Evolutionary conservation across 2,329 filamentous ascomycete species (phyloP).

Genomic region (Tolypocladium tropicale): DNA sequence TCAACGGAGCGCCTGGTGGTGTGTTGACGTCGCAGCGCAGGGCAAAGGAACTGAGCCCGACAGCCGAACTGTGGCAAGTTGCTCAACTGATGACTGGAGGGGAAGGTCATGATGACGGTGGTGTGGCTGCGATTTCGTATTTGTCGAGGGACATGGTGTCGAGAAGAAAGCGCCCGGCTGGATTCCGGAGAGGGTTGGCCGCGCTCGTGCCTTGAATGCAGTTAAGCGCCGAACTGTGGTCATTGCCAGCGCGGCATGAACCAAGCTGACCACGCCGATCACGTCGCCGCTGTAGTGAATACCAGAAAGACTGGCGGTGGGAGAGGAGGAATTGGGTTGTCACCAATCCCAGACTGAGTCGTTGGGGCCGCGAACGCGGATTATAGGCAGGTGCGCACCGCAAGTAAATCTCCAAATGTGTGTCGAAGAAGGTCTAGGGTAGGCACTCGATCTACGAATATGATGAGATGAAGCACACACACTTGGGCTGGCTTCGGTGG

Average conservation of each 20-base stretch:
- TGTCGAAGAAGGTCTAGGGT: too few species aligned
- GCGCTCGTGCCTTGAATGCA: neutral
- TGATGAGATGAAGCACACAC: too few species aligned
- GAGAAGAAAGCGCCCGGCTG: neutral
- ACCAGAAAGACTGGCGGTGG: neutral
- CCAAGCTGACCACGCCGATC: neutral
- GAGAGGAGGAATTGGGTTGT: neutral
- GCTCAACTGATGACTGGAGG: neutral
- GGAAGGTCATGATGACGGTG: neutral
- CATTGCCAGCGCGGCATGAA: neutral
- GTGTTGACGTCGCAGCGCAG: neutral
- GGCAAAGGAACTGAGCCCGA: neutral
- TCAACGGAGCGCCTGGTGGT: neutral
- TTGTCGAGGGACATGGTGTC: neutral
- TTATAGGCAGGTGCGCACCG: too few species aligned
- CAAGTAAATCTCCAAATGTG: too few species aligned
- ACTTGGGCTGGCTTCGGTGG: too few species aligned
- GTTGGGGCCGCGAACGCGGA: neutral
- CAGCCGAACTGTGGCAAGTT: neutral
- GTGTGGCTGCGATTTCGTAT: neutral
- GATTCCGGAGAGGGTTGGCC: neutral
- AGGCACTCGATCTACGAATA: too few species aligned
- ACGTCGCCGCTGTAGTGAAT: neutral
- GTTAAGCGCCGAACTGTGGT: neutral
- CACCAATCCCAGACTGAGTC: neutral